Conservation (phyloP, 2,329 filamentous ascomycete species). For the Lasiodiplodia sp. region DNA sequence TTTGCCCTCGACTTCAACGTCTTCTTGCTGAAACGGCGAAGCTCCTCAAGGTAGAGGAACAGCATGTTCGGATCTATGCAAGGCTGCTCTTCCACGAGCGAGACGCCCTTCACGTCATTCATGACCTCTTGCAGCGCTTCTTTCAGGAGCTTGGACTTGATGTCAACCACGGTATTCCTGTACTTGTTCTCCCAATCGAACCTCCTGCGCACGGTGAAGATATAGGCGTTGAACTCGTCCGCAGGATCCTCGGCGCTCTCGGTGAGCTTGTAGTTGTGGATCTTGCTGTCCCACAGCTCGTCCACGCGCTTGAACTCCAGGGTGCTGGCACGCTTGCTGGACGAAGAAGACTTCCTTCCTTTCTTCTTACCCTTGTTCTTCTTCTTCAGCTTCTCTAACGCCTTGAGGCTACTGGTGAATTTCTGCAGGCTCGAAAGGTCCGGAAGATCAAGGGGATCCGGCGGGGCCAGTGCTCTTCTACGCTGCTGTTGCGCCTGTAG, state of each 20-base stretch:
- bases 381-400: conserved; percentile 21
- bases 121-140: conserved; percentile 75
- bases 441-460: background rate
- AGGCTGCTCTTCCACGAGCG: conserved; percentile 80
- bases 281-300: conserved; percentile 64
- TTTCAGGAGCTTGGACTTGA: conserved; percentile 82
- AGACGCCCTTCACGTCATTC: conserved; percentile 79
- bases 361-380: conserved; percentile 32
- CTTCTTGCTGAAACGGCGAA: conserved; percentile 68
- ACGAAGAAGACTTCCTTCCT: conserved; percentile 33
- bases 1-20: conserved; percentile 67
- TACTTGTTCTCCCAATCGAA: conserved; percentile 89
- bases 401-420: background rate
- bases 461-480: background rate
- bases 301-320: conserved; percentile 75
- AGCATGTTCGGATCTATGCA: conserved; percentile 60
- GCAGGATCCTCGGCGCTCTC: conserved; percentile 71
- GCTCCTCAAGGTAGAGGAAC: conserved; percentile 75
- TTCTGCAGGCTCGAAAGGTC: background rate
- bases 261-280: conserved; percentile 72
- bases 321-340: conserved; percentile 54
- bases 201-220: conserved; percentile 82
- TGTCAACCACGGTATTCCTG: conserved; percentile 75
- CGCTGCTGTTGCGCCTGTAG: conserved; percentile 7
- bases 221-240: conserved; percentile 76